These are phyloP conservation scores for Heterobasidion irregulare DNA, from an alignment of 1,284 basidiomycete genomes.

Conservation along the genomic window DNA sequence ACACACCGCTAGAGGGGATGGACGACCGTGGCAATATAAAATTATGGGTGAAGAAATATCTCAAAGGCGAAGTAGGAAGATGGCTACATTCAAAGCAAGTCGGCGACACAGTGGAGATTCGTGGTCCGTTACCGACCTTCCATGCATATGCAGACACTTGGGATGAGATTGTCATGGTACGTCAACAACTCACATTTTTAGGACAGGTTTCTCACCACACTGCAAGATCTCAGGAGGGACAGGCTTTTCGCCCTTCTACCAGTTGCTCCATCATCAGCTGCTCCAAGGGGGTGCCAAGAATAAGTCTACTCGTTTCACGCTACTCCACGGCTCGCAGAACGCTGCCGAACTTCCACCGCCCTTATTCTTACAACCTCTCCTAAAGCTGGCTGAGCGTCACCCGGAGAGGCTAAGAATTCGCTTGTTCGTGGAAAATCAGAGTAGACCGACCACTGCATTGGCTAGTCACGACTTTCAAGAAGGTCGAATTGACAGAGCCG, in stretches of 20 bases:
- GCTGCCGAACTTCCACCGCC: constrained; percentile 60
- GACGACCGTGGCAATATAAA: constrained; percentile 53
- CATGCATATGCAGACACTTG: constrained; percentile 50
- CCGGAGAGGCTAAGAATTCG: constrained; percentile 47
- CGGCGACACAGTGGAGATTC: constrained; percentile 64
- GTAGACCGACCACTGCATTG: constrained; percentile 15
- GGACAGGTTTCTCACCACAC: neutral
- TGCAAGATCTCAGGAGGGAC: constrained; percentile 75
- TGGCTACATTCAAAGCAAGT: constrained; percentile 68
- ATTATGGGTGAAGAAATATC: constrained; percentile 76
- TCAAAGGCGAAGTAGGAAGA: constrained; percentile 71
- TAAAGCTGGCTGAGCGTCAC: constrained; percentile 33
- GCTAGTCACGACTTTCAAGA: constrained; percentile 21
- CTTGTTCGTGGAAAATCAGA: constrained; percentile 52
- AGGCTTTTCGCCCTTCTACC: constrained; percentile 75
- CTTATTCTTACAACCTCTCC: constrained; percentile 42
- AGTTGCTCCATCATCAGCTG: constrained; percentile 38
- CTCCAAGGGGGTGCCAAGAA: constrained; percentile 29
- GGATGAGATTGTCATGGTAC: constrained; percentile 77
- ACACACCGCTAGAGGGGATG: constrained; percentile 70
- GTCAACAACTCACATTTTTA: constrained; percentile 13
- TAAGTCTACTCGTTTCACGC: constrained; percentile 45
- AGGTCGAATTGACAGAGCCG: constrained; percentile 45
- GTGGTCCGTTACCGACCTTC: constrained; percentile 75
- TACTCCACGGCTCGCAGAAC: constrained; percentile 61